phyloP scores from a whole-genome alignment of 805 yeast genomes.

The Wickerhamiella allomyrinae region DNA sequence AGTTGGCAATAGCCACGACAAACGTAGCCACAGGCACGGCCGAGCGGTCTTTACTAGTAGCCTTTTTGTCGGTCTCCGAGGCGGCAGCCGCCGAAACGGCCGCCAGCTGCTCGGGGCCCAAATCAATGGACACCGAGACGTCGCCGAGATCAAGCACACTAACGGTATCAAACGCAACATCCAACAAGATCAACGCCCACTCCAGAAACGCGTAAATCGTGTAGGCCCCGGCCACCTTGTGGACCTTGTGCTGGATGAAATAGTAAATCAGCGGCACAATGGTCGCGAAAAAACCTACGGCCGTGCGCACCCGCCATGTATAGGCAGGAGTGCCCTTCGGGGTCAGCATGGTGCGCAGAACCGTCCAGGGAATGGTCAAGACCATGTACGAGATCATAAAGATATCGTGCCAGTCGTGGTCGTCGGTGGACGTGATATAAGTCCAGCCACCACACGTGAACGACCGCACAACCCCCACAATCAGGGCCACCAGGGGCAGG shows the following conservation, averaged over 20 bases:
- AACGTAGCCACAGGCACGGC: constrained; percentile 19
- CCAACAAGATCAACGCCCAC: constrained; percentile 78
- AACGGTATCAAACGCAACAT: constrained; percentile 73
- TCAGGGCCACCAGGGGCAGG: constrained; percentile 24
- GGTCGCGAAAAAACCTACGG: constrained; percentile 55
- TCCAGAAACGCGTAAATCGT: constrained; percentile 89
- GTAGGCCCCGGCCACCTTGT: constrained; percentile 82
- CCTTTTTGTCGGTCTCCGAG: neutral
- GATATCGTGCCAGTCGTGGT: constrained; percentile 89
- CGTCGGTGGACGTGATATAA: constrained; percentile 91
- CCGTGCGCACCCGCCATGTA: constrained; percentile 32
- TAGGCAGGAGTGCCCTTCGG: constrained; percentile 35
- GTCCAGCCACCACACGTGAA: constrained; percentile 98
- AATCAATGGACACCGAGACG: constrained; percentile 23
- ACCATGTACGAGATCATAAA: constrained; percentile 87
- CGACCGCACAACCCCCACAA: constrained; percentile 71
- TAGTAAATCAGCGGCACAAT: constrained; percentile 73
- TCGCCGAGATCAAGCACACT: constrained; percentile 54
- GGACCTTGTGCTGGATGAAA: constrained; percentile 87
- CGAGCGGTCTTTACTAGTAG: neutral
- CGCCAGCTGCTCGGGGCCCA: no score
- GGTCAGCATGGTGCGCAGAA: constrained; percentile 41
- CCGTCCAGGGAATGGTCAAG: constrained; percentile 84
- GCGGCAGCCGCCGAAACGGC: neutral
- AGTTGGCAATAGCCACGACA: constrained; percentile 34